A percentile compares a stretch with the other conserved stretches of the same genome.
Conservation (phyloP, 2,329 filamentous ascomycete species). For the Fusarium ambrosium region DNA sequence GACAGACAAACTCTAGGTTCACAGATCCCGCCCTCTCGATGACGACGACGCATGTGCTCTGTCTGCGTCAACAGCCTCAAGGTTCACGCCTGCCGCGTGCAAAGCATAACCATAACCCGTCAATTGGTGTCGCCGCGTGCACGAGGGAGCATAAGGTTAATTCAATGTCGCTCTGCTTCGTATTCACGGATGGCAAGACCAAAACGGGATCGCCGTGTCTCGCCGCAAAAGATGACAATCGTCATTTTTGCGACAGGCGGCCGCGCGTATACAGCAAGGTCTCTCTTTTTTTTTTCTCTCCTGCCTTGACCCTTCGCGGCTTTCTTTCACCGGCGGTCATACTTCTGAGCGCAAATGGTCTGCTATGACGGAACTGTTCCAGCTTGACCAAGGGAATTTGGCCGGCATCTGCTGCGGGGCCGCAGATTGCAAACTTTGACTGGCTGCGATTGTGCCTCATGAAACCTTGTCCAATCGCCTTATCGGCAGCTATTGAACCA, state of each 20-base stretch:
- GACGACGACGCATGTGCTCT: conserved; percentile 23
- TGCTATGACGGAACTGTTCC: conserved; percentile 42
- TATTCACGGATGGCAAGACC: conserved; percentile 24
- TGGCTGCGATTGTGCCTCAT: conserved; percentile 27
- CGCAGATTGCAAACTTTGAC: conserved; percentile 30
- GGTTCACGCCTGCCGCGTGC: conserved; percentile 3
- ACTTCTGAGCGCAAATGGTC: conserved; percentile 31
- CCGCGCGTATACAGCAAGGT: conserved; percentile 26
- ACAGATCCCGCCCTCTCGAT: conserved; percentile 31
- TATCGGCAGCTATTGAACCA: conserved; percentile 47
- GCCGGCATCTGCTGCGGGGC: conserved; percentile 32
- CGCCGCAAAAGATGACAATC: conserved; percentile 29
- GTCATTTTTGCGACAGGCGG: conserved; percentile 24
- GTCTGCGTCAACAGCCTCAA: conserved; percentile 17
- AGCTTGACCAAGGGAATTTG: conserved; percentile 28
- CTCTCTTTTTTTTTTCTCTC: conserved; percentile 26
- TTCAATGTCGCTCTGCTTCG: conserved; percentile 21
- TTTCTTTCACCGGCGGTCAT: conserved; percentile 19
- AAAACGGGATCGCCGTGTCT: conserved; percentile 40
- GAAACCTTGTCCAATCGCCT: conserved; percentile 43
- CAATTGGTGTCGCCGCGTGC: conserved; percentile 25
- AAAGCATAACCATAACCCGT: conserved; percentile 10
- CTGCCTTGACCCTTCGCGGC: conserved; percentile 12
- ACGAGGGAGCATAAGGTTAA: conserved; percentile 39
- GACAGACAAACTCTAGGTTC: conserved; percentile 16